Conservation (phyloP, 2,329 filamentous ascomycete species). For the Apiospora hydei region DNA sequence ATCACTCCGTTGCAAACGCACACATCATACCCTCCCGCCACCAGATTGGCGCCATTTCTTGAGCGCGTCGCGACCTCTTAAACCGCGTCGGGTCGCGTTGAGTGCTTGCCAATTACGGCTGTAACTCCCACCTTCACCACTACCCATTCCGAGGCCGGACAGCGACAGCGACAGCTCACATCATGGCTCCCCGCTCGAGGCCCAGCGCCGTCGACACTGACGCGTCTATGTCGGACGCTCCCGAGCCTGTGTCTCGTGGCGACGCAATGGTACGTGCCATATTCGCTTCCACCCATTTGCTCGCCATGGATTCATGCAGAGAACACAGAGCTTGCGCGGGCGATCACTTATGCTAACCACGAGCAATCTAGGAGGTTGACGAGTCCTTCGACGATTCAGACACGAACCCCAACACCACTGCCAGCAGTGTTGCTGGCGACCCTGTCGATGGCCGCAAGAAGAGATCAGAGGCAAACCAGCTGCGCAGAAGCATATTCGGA, state of each 20-base stretch:
- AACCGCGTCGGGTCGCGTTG: slow-evolving; percentile 66
- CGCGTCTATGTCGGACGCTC: slow-evolving; percentile 69
- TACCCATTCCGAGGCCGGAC: slow-evolving; percentile 28
- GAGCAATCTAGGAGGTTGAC: slow-evolving; percentile 58
- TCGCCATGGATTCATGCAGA: neutral
- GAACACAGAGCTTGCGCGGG: neutral
- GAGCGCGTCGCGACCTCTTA: slow-evolving; percentile 31
- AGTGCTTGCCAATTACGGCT: slow-evolving; percentile 47
- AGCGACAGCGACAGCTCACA: slow-evolving; percentile 31
- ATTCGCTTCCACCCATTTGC: neutral
- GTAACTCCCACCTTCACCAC: neutral
- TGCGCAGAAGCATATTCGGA: slow-evolving; percentile 90
- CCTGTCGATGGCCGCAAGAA: slow-evolving; percentile 80
- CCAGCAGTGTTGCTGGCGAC: slow-evolving; percentile 88
- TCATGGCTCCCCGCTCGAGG: slow-evolving; percentile 64
- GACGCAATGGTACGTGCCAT: slow-evolving; percentile 59
- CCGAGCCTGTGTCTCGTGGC: slow-evolving; percentile 49
- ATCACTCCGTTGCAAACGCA: neutral
- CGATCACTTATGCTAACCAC: neutral
- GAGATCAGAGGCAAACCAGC: slow-evolving; percentile 84
- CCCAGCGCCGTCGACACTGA: slow-evolving; percentile 63
- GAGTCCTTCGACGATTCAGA: slow-evolving; percentile 73
- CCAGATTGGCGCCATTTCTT: neutral
- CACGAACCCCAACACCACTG: slow-evolving; percentile 72
- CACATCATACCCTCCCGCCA: slow-evolving; percentile 6